phyloP scores from a whole-genome alignment of 73 alveolate species.

The Diophrys sp. region DNA sequence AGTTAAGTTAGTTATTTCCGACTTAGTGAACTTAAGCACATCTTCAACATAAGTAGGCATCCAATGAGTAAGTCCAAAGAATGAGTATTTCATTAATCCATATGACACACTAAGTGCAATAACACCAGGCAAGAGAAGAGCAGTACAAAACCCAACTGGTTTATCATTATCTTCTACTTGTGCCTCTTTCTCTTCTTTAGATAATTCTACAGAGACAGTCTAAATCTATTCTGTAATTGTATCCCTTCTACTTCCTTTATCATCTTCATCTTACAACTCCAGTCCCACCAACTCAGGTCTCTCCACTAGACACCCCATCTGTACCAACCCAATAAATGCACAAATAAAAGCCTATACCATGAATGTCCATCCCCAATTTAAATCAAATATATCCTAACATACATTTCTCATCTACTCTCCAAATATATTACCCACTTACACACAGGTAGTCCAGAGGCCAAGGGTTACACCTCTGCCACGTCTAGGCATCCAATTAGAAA shows the following conservation, averaged over 20 bases:
- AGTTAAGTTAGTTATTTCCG: neutral
- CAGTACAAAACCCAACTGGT: neutral
- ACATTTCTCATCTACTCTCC: constrained; percentile 48
- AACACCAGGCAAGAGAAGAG: constrained; percentile 12
- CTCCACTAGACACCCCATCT: constrained; percentile 11
- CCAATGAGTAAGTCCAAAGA: constrained; percentile 6
- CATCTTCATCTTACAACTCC: neutral
- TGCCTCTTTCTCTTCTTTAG: too few species aligned
- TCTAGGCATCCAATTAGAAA: constrained; percentile 64
- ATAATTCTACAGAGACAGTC: too few species aligned
- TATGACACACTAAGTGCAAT: neutral
- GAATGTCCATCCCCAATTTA: constrained; percentile 34
- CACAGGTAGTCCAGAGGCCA: constrained; percentile 56
- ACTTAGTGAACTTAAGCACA: neutral
- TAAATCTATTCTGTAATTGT: neutral
- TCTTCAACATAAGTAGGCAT: constrained; percentile 15
- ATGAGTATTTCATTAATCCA: neutral
- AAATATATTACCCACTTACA: constrained; percentile 52
- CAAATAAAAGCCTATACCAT: neutral
- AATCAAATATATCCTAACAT: neutral
- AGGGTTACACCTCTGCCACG: constrained; percentile 53
- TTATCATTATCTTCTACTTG: neutral
- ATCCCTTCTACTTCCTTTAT: neutral
- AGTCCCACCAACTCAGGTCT: neutral
- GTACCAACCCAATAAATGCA: constrained; percentile 14